Evolutionary conservation across 208 protist genomes (phyloP).

Genomic region (Trypanosoma cruzi): DNA sequence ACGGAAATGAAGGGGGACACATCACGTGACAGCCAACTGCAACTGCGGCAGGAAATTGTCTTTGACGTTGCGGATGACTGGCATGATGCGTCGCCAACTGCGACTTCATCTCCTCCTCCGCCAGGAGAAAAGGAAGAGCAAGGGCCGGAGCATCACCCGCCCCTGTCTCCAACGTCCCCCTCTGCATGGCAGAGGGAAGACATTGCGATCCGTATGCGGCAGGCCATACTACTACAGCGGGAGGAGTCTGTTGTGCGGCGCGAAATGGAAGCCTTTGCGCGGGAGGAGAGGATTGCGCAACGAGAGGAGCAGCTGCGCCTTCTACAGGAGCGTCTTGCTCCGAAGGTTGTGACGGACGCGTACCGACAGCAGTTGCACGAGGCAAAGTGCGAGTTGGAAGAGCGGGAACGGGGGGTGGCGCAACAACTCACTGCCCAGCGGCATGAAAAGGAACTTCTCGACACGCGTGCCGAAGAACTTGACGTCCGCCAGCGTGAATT

Average conservation of each 20-base stretch:
- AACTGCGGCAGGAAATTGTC: not conserved
- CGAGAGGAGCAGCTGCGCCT: conserved; percentile 4
- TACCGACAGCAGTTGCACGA: not conserved
- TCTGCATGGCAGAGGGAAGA: not conserved
- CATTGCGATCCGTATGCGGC: not conserved
- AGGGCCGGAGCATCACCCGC: not conserved
- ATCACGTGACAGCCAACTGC: not conserved
- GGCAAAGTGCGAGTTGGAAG: not conserved
- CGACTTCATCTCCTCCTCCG: not conserved
- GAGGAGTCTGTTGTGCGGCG: conserved; percentile 16
- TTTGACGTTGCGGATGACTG: not conserved
- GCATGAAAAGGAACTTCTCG: not conserved
- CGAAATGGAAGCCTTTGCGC: not conserved
- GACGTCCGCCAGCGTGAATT: conserved; percentile 9
- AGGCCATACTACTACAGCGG: conserved; percentile 3
- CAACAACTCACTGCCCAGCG: not conserved
- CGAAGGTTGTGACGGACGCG: not conserved
- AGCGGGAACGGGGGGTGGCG: not conserved
- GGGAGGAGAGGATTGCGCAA: conserved; percentile 1
- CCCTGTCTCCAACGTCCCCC: not conserved
- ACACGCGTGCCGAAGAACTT: not conserved
- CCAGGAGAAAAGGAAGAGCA: too few species aligned
- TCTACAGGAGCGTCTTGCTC: conserved; percentile 5
- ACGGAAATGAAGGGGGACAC: not conserved
- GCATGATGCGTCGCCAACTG: not conserved